Conservation (phyloP, 2,329 filamentous ascomycete genomes). For the Penicillium sp. region DNA sequence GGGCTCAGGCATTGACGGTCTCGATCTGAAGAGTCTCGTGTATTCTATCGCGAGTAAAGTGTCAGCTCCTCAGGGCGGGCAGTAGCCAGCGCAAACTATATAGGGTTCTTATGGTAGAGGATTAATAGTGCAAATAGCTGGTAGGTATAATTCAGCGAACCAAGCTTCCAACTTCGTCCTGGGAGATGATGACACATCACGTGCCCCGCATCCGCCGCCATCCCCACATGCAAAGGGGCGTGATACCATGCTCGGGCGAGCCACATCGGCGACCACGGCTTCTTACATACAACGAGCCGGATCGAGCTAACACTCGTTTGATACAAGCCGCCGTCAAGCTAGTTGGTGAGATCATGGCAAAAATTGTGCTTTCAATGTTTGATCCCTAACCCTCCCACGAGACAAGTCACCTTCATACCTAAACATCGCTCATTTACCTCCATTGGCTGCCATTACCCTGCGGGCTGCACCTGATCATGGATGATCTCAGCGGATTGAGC, state of each 20-base stretch:
- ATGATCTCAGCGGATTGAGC: constrained; percentile 43
- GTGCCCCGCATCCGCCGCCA: constrained; percentile 6
- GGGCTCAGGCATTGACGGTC: no score
- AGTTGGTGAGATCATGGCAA: constrained; percentile 12
- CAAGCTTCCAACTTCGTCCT: background rate
- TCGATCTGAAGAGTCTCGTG: no score
- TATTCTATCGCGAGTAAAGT: no score
- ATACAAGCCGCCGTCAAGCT: background rate
- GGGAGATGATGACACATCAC: constrained; percentile 13
- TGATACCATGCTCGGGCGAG: background rate
- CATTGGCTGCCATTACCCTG: constrained; percentile 1
- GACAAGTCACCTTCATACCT: background rate
- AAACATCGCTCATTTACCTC: background rate
- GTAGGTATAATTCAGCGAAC: no score
- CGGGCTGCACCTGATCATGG: constrained; percentile 30
- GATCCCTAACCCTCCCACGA: constrained; percentile 4
- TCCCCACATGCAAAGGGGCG: constrained; percentile 16
- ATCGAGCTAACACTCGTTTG: constrained; percentile 1
- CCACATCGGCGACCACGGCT: no score
- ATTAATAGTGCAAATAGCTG: no score
- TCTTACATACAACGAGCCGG: background rate
- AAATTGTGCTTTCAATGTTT: background rate
- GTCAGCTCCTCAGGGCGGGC: no score
- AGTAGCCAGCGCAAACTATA: no score
- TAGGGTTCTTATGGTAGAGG: no score